These are phyloP conservation scores for Auriscalpium microsporum DNA, from an alignment of 768 basidiomycete species.

Conservation along the genomic window DNA sequence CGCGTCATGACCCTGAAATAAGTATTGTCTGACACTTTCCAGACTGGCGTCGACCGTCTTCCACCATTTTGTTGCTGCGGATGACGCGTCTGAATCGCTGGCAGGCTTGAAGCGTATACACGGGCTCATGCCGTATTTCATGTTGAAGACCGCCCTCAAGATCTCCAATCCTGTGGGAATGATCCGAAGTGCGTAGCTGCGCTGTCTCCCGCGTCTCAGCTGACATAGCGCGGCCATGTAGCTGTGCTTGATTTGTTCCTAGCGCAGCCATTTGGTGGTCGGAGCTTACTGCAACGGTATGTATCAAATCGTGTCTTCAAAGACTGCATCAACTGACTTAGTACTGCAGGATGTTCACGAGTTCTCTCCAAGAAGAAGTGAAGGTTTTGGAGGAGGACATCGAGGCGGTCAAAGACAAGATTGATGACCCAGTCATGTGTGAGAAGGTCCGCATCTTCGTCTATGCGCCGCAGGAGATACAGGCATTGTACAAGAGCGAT, in stretches of 20 bases:
- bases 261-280: conserved; percentile 93
- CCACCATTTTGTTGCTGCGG: conserved; percentile 88
- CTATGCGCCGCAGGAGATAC: conserved; percentile 81
- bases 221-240: background rate
- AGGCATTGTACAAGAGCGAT: conserved; percentile 71
- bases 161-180: conserved; percentile 95
- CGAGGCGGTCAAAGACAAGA: conserved; percentile 75
- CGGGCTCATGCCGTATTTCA: conserved; percentile 95
- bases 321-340: background rate
- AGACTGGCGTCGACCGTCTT: conserved; percentile 96
- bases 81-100: conserved; percentile 85
- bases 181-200: conserved; percentile 63
- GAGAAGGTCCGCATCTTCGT: conserved; percentile 84
- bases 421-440: conserved; percentile 82
- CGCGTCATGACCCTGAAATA: background rate
- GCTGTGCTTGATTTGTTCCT: conserved; percentile 89
- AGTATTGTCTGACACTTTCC: background rate
- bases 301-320: conserved; percentile 3
- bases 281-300: conserved; percentile 83
- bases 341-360: conserved; percentile 80
- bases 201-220: too few relatives aligned
- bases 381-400: conserved; percentile 81
- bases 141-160: conserved; percentile 84
- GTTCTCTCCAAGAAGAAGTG: conserved; percentile 85
- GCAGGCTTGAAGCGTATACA: conserved; percentile 86